These are phyloP conservation scores for Aureobasidium sp. DNA, from an alignment of 2,329 filamentous ascomycete genomes.

Conservation along the genomic window DNA sequence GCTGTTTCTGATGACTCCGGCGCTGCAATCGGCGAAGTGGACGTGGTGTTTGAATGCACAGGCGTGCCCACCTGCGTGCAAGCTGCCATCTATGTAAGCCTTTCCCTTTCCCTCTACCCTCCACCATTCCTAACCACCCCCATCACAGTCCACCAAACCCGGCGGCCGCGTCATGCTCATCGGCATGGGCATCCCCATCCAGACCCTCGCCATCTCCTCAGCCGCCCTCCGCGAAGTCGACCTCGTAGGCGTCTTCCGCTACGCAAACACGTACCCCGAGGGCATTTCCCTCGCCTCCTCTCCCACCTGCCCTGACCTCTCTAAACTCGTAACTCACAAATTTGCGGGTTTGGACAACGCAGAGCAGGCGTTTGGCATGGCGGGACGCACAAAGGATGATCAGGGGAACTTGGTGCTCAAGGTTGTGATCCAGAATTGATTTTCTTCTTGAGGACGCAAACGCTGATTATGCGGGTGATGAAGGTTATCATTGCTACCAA, in stretches of 20 bases:
- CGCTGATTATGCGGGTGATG: no score
- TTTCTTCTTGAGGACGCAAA: no score
- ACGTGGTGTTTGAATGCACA: slow-evolving; percentile 67
- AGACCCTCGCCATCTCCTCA: slow-evolving; percentile 63
- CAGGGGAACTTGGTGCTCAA: slow-evolving; percentile 62
- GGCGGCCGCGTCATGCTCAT: slow-evolving; percentile 69
- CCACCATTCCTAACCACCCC: background rate
- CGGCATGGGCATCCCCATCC: slow-evolving; percentile 69
- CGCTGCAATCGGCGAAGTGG: slow-evolving; percentile 46
- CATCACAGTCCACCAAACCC: slow-evolving; percentile 46
- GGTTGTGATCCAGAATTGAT: slow-evolving; percentile 47
- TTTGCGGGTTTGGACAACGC: slow-evolving; percentile 54
- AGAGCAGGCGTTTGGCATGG: slow-evolving; percentile 62
- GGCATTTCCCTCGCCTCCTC: slow-evolving; percentile 53
- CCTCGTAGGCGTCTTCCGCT: slow-evolving; percentile 69
- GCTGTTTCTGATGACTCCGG: slow-evolving; percentile 27
- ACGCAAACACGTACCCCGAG: slow-evolving; percentile 65
- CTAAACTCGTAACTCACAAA: slow-evolving; percentile 64
- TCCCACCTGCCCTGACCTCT: slow-evolving; percentile 51
- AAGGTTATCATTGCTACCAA: background rate
- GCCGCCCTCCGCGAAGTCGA: slow-evolving; percentile 68
- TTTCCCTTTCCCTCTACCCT: background rate
- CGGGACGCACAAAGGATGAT: slow-evolving; percentile 57
- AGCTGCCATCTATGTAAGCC: slow-evolving; percentile 56
- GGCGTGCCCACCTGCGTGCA: slow-evolving; percentile 68